These are phyloP conservation scores for Tilletia setariae DNA, from an alignment of 1,284 basidiomycete genomes.

Conservation along the genomic window DNA sequence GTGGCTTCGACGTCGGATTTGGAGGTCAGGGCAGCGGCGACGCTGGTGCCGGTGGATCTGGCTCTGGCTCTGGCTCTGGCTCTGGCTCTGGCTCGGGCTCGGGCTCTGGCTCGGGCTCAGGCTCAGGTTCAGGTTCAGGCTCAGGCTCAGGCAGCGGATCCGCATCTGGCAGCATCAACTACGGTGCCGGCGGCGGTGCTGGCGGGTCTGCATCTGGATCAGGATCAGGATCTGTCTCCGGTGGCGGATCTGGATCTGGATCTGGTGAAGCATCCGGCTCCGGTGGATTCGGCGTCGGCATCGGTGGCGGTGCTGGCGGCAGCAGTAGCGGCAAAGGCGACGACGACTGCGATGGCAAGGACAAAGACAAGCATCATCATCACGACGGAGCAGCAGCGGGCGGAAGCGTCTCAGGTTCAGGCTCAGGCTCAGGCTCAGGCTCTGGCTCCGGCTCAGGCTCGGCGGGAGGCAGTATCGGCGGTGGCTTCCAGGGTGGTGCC, in stretches of 20 bases:
- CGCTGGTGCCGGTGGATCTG: too few species aligned
- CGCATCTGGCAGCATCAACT: not conserved
- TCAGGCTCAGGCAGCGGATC: not conserved
- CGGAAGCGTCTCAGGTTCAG: not conserved
- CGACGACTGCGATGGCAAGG: too few species aligned
- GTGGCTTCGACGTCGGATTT: conserved; percentile 6
- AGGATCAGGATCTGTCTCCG: conserved; percentile 15
- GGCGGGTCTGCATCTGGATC: conserved; percentile 8
- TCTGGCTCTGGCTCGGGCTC: not conserved
- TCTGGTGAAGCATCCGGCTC: not conserved
- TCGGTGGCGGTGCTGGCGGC: not conserved
- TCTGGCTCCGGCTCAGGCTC: conserved; percentile 21
- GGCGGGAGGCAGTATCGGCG: not conserved
- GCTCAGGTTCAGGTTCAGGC: conserved; percentile 15
- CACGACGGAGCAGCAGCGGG: too few species aligned
- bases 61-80: too few species aligned
- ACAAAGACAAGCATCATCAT: too few species aligned
- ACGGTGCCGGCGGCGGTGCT: not conserved
- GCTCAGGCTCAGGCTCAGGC: conserved; percentile 14
- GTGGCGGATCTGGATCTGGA: not conserved
- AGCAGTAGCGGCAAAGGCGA: not conserved
- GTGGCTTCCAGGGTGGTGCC: conserved; percentile 1
- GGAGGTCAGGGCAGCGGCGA: not conserved
- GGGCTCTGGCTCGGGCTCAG: conserved; percentile 16
- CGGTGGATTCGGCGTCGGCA: not conserved